Conservation (phyloP, 78 protist species). For the Dictyostelium capitatum region DNA sequence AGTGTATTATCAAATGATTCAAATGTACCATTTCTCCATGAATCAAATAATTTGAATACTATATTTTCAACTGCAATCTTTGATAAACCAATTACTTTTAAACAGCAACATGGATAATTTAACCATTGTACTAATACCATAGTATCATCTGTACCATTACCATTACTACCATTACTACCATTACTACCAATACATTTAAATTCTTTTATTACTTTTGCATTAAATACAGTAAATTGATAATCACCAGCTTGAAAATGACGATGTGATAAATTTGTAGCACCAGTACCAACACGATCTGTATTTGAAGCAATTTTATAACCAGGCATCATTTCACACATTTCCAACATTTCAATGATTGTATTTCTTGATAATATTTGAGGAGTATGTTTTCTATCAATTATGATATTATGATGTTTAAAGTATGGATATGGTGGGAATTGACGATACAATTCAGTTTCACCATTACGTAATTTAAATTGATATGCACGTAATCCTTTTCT, state of each 20-base stretch:
- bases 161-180: neutral
- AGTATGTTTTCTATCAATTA: slow-evolving; percentile 36
- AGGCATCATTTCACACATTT: slow-evolving; percentile 47
- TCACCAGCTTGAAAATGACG: slow-evolving; percentile 80
- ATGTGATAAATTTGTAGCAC: slow-evolving; percentile 44
- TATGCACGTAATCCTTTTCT: slow-evolving; percentile 59
- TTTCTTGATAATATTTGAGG: neutral
- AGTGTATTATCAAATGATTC: neutral
- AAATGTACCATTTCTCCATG: slow-evolving; percentile 41
- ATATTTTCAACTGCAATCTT: neutral
- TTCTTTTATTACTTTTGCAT: neutral
- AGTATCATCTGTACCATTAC: neutral
- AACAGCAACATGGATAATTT: slow-evolving; percentile 66
- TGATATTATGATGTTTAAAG: slow-evolving; percentile 52
- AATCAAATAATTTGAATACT: neutral
- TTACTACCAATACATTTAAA: neutral
- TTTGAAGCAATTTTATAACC: slow-evolving; percentile 71
- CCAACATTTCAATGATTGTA: slow-evolving; percentile 56
- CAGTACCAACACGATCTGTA: slow-evolving; percentile 66
- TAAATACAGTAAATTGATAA: slow-evolving; percentile 25
- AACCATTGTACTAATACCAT: slow-evolving; percentile 19
- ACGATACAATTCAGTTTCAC: slow-evolving; percentile 12
- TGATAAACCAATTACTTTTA: slow-evolving; percentile 10
- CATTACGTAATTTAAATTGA: slow-evolving; percentile 17
- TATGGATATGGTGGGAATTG: slow-evolving; percentile 79